Percentiles rank a stretch among this genome's conserved stretches.
Evolutionary conservation across 306 rosid genomes (phyloP).

Genomic region (Castanospermum australe): DNA sequence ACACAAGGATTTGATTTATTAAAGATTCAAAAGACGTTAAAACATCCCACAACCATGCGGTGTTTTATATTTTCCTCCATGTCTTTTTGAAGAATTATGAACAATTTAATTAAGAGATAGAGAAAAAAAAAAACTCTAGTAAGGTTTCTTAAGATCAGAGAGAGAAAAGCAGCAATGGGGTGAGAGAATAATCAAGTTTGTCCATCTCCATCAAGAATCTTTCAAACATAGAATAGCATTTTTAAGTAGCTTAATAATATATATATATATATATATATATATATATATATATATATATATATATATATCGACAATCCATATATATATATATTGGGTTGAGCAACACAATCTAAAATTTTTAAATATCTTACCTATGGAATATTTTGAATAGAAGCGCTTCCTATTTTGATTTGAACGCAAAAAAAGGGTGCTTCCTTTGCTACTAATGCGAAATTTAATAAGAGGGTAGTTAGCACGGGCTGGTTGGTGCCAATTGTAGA

Average conservation of each 20-base stretch:
- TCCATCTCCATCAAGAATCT: conserved; percentile 8
- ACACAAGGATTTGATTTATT: background rate
- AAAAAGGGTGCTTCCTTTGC: conserved; percentile 7
- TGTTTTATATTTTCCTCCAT: background rate
- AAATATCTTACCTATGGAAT: background rate
- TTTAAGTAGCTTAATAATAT: background rate
- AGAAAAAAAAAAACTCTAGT: background rate
- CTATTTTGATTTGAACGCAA: background rate
- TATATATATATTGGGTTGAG: background rate
- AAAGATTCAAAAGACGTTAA: background rate
- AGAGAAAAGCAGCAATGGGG: background rate
- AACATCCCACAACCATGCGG: background rate
- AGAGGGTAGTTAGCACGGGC: conserved; percentile 31
- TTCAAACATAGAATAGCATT: conserved; percentile 15
- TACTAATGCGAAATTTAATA: conserved; percentile 21
- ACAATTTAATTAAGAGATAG: background rate
- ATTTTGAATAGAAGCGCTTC: background rate
- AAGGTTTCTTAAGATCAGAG: background rate
- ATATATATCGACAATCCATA: conserved; percentile 7
- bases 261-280: background rate
- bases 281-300: background rate
- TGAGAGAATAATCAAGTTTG: background rate
- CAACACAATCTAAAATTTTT: background rate
- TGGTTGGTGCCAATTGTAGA: conserved; percentile 38
- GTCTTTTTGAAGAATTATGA: background rate